Percentiles rank a stretch among this genome's conserved stretches.
phyloP scores from a whole-genome alignment of 2,329 filamentous ascomycete genomes.

The Cytospora chrysosperma region DNA sequence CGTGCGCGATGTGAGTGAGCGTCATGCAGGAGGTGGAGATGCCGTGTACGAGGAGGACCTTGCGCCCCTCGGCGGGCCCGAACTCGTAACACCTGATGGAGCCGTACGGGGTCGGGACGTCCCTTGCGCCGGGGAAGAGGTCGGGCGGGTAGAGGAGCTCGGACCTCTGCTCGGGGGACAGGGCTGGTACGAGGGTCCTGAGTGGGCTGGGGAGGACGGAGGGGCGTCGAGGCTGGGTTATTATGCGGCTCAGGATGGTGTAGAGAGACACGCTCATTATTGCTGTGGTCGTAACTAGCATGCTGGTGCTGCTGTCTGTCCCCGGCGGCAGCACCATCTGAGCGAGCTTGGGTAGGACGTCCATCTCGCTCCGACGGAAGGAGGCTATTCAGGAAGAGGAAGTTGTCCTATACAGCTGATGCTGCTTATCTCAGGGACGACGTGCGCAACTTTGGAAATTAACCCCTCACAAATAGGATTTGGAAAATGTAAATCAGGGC shows the following conservation, averaged over 20 bases:
- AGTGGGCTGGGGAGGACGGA: conserved; percentile 15
- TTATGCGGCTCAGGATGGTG: conserved; percentile 3
- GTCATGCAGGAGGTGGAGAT: conserved; percentile 77
- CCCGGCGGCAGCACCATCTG: neutral
- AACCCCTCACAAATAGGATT: neutral
- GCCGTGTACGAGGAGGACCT: conserved; percentile 75
- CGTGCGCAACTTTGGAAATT: no score
- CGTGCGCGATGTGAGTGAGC: conserved; percentile 63
- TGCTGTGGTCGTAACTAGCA: neutral
- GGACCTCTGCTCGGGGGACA: conserved; percentile 38
- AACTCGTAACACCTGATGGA: conserved; percentile 57
- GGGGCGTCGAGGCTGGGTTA: conserved; percentile 3
- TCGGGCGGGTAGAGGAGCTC: conserved; percentile 65
- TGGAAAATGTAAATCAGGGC: neutral
- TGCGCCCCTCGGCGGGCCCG: conserved; percentile 69
- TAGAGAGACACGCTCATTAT: conserved; percentile 1
- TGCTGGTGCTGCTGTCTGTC: neutral
- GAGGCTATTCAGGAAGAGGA: neutral
- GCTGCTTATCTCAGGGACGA: neutral
- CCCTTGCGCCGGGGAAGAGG: conserved; percentile 65
- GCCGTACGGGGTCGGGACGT: conserved; percentile 58
- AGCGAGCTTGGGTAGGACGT: neutral
- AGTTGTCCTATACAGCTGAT: neutral
- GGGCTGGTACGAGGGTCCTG: conserved; percentile 38
- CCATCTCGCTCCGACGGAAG: neutral